Evolutionary conservation across 495 filamentous ascomycete genomes (phyloP), one percentile per base, ranked within the genome.

Genomic region (Aspergillus biplanus): DNA sequence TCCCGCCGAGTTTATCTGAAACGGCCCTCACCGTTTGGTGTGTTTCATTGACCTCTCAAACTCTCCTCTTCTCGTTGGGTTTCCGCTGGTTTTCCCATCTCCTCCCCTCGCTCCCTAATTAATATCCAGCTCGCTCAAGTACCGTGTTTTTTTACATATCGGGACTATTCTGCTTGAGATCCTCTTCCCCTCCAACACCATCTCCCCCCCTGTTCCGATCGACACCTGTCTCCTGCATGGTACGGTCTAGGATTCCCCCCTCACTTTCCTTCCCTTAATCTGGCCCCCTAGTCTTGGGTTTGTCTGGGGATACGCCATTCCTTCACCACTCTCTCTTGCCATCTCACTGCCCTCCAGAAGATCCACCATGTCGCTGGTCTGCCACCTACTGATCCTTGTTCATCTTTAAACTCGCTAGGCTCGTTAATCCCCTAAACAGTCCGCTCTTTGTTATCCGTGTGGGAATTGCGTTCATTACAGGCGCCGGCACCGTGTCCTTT

Each of bases 1-100:
- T 65, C 48, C 49, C 55, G 60, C 54, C 55, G 59, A 68, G 33
- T 68, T 56, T 68, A 68, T 65, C 66, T 68, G 66, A 68, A 68
- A 66, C 67, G 49, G 18, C 54, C 44, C 52, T 60, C 56, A 58
- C 52, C 35, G 35, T 61, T 61, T 63, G 60, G 64, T 59, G 60
- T 68, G 66, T 68, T 68, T 68, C 66, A 68, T 60, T 62, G 32
- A 46, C 35, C 32, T 44, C 52, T 56, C 59, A 55, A 61, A 61
- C 59, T 61, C 59, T 54, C 52, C 32, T 33, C 52, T 34, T 54
- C 47, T 50, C 47, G 5, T 16, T 50, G 12, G 47, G n/a, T 31
- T 16, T 31, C 47, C 15, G 16, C 47, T 21, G 8, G 16, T 21
- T 54, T 54, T 32, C 52, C 15, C 52, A 33, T 54, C 33, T 34